Evolutionary conservation across 306 rosid species (phyloP).

Genomic region (Fragaria nilgerrensis): DNA sequence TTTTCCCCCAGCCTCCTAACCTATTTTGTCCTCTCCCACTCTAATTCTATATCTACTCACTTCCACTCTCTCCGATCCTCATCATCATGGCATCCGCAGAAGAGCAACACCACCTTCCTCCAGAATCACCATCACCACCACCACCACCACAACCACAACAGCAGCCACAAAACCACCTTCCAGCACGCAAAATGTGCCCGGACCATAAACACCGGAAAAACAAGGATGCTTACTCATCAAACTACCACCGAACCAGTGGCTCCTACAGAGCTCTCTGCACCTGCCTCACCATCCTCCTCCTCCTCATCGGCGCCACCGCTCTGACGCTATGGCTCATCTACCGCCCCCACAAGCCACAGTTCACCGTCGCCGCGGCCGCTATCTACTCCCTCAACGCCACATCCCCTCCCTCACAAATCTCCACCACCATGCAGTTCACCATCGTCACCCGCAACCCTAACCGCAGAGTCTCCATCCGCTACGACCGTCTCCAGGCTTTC

Average conservation of each 20-base stretch:
- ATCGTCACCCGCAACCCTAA: constrained; percentile 69
- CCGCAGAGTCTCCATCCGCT: constrained; percentile 59
- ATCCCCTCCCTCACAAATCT: constrained; percentile 37
- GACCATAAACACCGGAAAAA: not conserved
- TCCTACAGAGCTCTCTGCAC: constrained; percentile 45
- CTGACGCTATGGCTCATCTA: constrained; percentile 77
- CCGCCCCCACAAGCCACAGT: constrained; percentile 64
- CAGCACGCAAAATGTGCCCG: not conserved
- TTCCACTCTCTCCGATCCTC: not conserved
- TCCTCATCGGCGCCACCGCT: constrained; percentile 46
- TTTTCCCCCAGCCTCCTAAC: not conserved
- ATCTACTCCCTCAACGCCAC: constrained; percentile 63
- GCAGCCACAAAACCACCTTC: constrained; percentile 16
- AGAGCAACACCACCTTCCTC: not conserved
- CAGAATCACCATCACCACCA: constrained; percentile 13
- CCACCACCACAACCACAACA: constrained; percentile 10
- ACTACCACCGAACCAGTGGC: not conserved
- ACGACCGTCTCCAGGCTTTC: constrained; percentile 53
- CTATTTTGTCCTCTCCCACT: not conserved
- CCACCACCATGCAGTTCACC: constrained; percentile 72
- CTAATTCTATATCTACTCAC: constrained; percentile 2
- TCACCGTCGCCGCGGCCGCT: constrained; percentile 57
- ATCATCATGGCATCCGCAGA: constrained; percentile 27
- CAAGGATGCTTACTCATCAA: not conserved
- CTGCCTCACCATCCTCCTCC: constrained; percentile 54